Evolutionary conservation across 202 grass and related monocot genomes (phyloP).

Genomic region (Zoysia matrella): DNA sequence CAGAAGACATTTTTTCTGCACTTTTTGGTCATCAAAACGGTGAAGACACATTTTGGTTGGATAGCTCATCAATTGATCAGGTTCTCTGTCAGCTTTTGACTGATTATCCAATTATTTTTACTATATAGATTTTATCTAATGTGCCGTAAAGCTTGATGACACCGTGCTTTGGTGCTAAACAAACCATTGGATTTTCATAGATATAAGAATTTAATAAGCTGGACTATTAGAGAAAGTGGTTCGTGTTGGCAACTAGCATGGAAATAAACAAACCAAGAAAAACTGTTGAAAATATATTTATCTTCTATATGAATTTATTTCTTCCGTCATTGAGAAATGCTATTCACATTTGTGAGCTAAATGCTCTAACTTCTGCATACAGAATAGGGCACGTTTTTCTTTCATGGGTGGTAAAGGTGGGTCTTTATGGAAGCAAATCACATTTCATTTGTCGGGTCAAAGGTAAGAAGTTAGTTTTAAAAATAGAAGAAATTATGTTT

Average conservation of each 20-base stretch:
- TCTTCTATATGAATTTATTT: constrained; percentile 14
- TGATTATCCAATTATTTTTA: constrained; percentile 24
- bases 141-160: constrained; percentile 4
- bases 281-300: constrained; percentile 9
- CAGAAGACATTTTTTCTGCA: constrained; percentile 69
- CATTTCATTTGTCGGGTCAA: constrained; percentile 71
- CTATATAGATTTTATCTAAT: constrained; percentile 26
- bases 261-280: neutral
- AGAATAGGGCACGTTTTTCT: constrained; percentile 98
- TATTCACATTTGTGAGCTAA: constrained; percentile 8
- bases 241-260: constrained; percentile 9
- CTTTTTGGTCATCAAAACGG: constrained; percentile 71
- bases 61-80: constrained; percentile 94
- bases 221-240: constrained; percentile 3
- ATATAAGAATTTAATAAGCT: neutral
- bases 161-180: constrained; percentile 4
- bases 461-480: constrained; percentile 48
- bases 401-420: constrained; percentile 99
- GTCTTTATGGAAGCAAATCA: constrained; percentile 88
- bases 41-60: constrained; percentile 94
- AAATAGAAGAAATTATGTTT: constrained; percentile 46
- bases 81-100: constrained; percentile 49
- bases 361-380: constrained; percentile 43
- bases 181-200: neutral
- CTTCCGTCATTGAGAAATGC: neutral